These are phyloP conservation scores for Rubroshorea leprosula DNA, from an alignment of 345 rosid genomes.

Conservation along the genomic window DNA sequence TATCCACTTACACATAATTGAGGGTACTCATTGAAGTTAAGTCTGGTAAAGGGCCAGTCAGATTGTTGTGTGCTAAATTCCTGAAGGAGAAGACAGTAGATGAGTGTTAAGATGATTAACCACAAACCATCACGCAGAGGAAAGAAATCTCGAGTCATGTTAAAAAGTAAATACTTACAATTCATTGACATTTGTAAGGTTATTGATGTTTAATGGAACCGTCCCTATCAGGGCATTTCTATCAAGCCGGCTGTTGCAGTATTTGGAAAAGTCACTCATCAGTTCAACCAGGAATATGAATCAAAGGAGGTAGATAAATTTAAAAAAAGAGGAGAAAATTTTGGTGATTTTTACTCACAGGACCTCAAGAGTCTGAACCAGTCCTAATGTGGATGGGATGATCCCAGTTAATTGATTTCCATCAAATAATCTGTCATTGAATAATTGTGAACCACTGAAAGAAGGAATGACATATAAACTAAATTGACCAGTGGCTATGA, in stretches of 20 bases:
- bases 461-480: slow-evolving; percentile 1
- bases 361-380: slow-evolving; percentile 82
- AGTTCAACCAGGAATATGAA: neutral
- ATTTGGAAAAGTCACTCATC: slow-evolving; percentile 8
- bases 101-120: slow-evolving; percentile 1
- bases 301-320: neutral
- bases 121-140: slow-evolving; percentile 7
- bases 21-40: slow-evolving; percentile 59
- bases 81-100: slow-evolving; percentile 31
- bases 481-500: neutral
- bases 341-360: slow-evolving; percentile 59
- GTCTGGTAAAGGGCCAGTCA: slow-evolving; percentile 74
- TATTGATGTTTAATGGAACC: slow-evolving; percentile 63
- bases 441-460: slow-evolving; percentile 11
- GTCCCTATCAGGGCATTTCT: slow-evolving; percentile 63
- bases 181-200: slow-evolving; percentile 66
- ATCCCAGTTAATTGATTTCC: slow-evolving; percentile 62
- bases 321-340: neutral
- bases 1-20: slow-evolving; percentile 61
- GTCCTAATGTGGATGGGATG: slow-evolving; percentile 66
- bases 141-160: neutral
- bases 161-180: slow-evolving; percentile 44
- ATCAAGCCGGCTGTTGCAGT: slow-evolving; percentile 82
- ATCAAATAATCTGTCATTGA: slow-evolving; percentile 56
- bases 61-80: slow-evolving; percentile 75